phyloP scores from a whole-genome alignment of 2,329 filamentous ascomycete genomes.

The Colletotrichum gigasporum region DNA sequence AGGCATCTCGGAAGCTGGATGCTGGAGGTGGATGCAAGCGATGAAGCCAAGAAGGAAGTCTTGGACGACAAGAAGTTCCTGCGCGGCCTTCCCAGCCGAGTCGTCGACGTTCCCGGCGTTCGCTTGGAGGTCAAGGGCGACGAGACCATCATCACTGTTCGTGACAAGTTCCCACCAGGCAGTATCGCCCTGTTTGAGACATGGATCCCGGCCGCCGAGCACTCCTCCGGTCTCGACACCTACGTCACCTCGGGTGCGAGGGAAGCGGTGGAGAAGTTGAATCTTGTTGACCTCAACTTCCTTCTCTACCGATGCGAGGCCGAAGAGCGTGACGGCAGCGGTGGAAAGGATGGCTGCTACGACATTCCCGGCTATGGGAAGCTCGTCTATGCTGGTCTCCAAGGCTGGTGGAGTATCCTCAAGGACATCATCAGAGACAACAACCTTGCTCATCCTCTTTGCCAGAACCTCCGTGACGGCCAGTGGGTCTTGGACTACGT shows the following conservation, averaged over 20 bases:
- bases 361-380: conserved; percentile 84
- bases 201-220: conserved; percentile 89
- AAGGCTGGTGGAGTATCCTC: conserved; percentile 97
- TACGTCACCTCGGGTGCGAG: conserved; percentile 86
- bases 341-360: conserved; percentile 87
- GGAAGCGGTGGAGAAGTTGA: conserved; percentile 78
- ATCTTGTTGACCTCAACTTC: conserved; percentile 88
- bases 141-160: conserved; percentile 82
- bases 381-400: conserved; percentile 93
- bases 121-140: conserved; percentile 76
- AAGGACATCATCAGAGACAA: conserved; percentile 88
- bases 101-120: conserved; percentile 78
- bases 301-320: conserved; percentile 90
- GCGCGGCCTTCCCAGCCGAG: conserved; percentile 84
- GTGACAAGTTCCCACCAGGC: conserved; percentile 87
- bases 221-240: conserved; percentile 83
- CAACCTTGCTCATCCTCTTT: conserved; percentile 90
- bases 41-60: conserved; percentile 72
- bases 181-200: conserved; percentile 97
- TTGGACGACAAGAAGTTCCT: conserved; percentile 76
- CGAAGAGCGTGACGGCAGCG: conserved; percentile 83
- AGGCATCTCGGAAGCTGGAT: conserved; percentile 91
- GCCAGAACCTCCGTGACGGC: conserved; percentile 89
- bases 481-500: conserved; percentile 95
- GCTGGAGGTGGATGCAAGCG: conserved; percentile 84